Conservation (phyloP, 768 basidiomycete species). For the Mycena amicta region DNA sequence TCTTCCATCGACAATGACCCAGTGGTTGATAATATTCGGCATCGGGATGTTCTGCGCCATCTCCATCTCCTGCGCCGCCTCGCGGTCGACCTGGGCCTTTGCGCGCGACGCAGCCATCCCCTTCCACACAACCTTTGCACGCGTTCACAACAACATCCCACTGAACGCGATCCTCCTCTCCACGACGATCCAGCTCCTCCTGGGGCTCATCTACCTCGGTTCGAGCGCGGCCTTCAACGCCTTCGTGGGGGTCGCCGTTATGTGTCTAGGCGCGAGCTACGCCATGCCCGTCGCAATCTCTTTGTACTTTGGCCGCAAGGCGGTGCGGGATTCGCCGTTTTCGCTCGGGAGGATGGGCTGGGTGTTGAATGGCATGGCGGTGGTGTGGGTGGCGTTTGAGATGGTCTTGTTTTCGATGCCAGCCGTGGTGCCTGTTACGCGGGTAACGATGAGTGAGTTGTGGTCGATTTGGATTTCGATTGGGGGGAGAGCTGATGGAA, state of each 20-base stretch:
- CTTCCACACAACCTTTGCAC: conserved; percentile 48
- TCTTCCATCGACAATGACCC: neutral
- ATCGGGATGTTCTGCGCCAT: conserved; percentile 64
- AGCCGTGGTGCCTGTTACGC: conserved; percentile 56
- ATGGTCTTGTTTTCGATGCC: conserved; percentile 74
- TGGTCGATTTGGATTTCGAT: neutral
- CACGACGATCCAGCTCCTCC: conserved; percentile 55
- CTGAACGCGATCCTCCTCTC: conserved; percentile 64
- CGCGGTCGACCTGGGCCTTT: conserved; percentile 73
- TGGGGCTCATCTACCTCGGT: conserved; percentile 66
- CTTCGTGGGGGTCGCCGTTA: conserved; percentile 67
- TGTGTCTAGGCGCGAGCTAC: conserved; percentile 66
- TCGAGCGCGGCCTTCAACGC: conserved; percentile 68
- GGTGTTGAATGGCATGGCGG: conserved; percentile 50
- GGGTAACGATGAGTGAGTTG: conserved; percentile 49
- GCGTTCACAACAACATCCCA: conserved; percentile 54
- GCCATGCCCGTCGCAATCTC: conserved; percentile 62
- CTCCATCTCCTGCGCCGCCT: conserved; percentile 67
- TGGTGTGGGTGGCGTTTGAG: conserved; percentile 63
- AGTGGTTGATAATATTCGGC: conserved; percentile 56
- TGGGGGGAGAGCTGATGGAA: neutral
- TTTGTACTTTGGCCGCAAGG: conserved; percentile 44
- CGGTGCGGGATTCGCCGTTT: conserved; percentile 54
- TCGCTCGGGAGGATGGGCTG: conserved; percentile 47
- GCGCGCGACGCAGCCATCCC: conserved; percentile 70